These are phyloP conservation scores for Beta corolliflora DNA, from an alignment of 179 eudicot genomes.

Conservation along the genomic window DNA sequence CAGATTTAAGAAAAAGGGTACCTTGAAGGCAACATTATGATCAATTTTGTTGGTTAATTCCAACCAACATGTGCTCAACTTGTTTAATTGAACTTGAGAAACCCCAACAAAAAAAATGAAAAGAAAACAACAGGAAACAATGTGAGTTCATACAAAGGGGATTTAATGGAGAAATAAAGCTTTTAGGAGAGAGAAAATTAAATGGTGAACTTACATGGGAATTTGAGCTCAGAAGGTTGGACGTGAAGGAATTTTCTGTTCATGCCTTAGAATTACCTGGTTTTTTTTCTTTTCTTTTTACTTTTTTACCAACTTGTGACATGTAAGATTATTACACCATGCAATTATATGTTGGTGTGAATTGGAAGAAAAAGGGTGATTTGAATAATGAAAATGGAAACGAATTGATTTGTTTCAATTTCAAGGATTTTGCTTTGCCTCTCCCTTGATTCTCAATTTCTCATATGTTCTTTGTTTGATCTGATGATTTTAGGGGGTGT, in stretches of 20 bases:
- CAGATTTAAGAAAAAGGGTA: conserved; percentile 18
- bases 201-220: conserved; percentile 38
- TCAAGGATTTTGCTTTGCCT: neutral
- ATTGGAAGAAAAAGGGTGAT: neutral
- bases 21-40: conserved; percentile 45
- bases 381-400: neutral
- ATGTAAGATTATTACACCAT: conserved; percentile 4
- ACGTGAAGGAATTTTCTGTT: conserved; percentile 35
- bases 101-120: conserved; percentile 3
- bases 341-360: conserved; percentile 13
- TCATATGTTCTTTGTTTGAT: conserved; percentile 3
- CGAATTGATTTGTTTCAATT: neutral
- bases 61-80: conserved; percentile 39
- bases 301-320: conserved; percentile 16
- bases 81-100: conserved; percentile 40
- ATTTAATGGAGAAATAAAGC: neutral
- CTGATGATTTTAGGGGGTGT: neutral
- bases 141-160: neutral
- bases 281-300: neutral
- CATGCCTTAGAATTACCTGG: conserved; percentile 27
- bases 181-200: neutral
- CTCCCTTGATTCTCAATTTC: neutral
- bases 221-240: conserved; percentile 49
- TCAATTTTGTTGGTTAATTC: conserved; percentile 38
- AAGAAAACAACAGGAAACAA: neutral